phyloP scores from a whole-genome alignment of 2,329 filamentous ascomycete species.

The Huntiella decipiens region DNA sequence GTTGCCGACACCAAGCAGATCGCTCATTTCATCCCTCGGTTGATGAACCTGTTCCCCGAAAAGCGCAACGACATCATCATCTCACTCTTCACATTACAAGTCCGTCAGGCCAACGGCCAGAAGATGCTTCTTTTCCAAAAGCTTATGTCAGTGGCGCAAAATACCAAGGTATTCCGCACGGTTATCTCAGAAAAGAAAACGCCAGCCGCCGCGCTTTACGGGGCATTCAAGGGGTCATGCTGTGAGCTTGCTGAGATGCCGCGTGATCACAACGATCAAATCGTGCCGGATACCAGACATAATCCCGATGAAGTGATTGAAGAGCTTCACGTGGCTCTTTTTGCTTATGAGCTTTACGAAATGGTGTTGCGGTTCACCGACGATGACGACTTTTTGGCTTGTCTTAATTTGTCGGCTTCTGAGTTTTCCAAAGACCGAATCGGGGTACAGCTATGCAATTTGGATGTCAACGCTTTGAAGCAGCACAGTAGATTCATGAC shows the following conservation, averaged over 20 bases:
- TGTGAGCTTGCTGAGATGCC: too few relatives aligned
- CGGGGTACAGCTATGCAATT: slow-evolving; percentile 41
- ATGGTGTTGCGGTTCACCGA: slow-evolving; percentile 87
- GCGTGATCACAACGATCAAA: too few relatives aligned
- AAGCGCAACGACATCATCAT: slow-evolving; percentile 79
- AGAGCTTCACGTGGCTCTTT: slow-evolving; percentile 45
- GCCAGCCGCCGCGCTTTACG: too few relatives aligned
- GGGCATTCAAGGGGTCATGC: too few relatives aligned
- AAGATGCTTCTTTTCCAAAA: slow-evolving; percentile 53
- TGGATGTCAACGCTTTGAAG: slow-evolving; percentile 59
- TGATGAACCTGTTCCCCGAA: slow-evolving; percentile 68
- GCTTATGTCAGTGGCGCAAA: slow-evolving; percentile 51
- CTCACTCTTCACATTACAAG: slow-evolving; percentile 69
- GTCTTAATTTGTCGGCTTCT: slow-evolving; percentile 21
- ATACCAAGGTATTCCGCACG: slow-evolving; percentile 19
- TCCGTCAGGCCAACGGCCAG: slow-evolving; percentile 24
- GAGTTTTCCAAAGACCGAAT: slow-evolving; percentile 21
- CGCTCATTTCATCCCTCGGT: slow-evolving; percentile 69
- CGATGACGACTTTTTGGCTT: slow-evolving; percentile 81
- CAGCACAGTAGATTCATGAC: slow-evolving; percentile 78
- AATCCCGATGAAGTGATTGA: too few relatives aligned
- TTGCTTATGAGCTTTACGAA: slow-evolving; percentile 87
- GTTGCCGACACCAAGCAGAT: too few relatives aligned
- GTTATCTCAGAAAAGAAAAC: slow-evolving; percentile 1
- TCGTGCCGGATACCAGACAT: too few relatives aligned